Base-by-base conservation (phyloP, 1,139 yeast genomes). In the Pichia sp. region DNA sequence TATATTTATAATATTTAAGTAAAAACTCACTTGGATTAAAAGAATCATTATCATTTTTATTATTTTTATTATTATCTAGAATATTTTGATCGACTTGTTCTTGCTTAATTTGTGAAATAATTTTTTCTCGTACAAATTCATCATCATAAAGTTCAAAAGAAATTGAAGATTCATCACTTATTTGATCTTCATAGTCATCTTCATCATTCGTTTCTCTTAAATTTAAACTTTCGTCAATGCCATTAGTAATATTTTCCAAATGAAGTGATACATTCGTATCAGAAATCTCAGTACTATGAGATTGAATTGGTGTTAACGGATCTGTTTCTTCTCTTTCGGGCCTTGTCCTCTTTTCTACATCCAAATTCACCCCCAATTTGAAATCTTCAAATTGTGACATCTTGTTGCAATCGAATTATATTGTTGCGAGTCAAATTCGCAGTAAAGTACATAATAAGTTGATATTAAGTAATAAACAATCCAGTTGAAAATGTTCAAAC, bases 1-100 rank as follows among this genome's bases (percentile, higher is more conserved):
- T 71, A 55, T 66, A 77, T 46, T 75, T 65, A 55, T 74, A 74
- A 54, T 73, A 70, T 27, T 67, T 62, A 28, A 62, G 62, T 23
- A 77, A 58, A 45, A 76, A 75, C 37, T 62, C 61, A 46, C 60
- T 52, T 10, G 57, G 54, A 10, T 55, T 51, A 39, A 56, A 48
- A 5, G 42, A 27, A 4, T 35, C 36, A 16, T 35, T 45, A 3
- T 35, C 31, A n/a, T 53, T 47, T 20, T 39, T 34, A 24, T 49
- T 53, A 9, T 4, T 25, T 11, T 11, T 22, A 25, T 29, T 25
- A 16, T 16, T 32, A n/a, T 35, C 51, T 16, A 16, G 16, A 16
- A 16, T 16, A 16, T 16, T 16, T 16, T 16, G 16, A 16, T 16
- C 16, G 2, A 16, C 16, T 23, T 55, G 47, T 32, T 58, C 59